These are phyloP conservation scores for Pseudocercospora ulei DNA, from an alignment of 2,329 filamentous ascomycete species.

Conservation along the genomic window DNA sequence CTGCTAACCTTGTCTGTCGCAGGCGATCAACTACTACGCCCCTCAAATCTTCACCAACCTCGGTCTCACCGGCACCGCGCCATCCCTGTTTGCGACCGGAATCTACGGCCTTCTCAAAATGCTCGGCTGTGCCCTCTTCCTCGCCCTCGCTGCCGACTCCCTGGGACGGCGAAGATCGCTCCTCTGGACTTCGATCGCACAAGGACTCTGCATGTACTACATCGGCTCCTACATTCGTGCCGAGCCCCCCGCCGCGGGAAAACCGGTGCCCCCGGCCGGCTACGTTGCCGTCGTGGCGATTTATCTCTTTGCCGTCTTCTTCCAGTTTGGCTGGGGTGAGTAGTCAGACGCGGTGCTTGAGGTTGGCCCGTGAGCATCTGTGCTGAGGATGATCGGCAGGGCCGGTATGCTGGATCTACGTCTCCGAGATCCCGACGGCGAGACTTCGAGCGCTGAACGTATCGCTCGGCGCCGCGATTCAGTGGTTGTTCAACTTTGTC, in stretches of 20 bases:
- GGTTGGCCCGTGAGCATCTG: too few species aligned
- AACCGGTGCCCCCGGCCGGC: conserved; percentile 53
- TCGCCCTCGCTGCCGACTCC: conserved; percentile 61
- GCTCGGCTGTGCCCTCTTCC: conserved; percentile 52
- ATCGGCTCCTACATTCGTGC: conserved; percentile 62
- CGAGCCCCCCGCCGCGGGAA: conserved; percentile 47
- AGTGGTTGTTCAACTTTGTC: conserved; percentile 60
- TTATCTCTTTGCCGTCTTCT: conserved; percentile 61
- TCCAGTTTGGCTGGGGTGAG: conserved; percentile 54
- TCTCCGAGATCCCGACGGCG: conserved; percentile 57
- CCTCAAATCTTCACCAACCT: conserved; percentile 59
- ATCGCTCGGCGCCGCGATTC: conserved; percentile 56
- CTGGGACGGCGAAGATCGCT: conserved; percentile 56
- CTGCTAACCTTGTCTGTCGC: too few species aligned
- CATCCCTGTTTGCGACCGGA: conserved; percentile 61
- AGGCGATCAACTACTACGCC: conserved; percentile 53
- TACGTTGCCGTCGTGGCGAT: conserved; percentile 63
- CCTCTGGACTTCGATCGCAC: conserved; percentile 39
- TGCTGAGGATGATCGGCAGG: too few species aligned
- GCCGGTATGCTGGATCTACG: conserved; percentile 62
- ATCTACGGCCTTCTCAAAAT: conserved; percentile 66
- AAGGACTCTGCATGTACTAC: conserved; percentile 56
- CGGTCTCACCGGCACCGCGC: conserved; percentile 49
- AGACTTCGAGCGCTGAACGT: conserved; percentile 58
- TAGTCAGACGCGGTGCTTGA: too few species aligned